These are phyloP conservation scores for Amanita brunnescens DNA, from an alignment of 768 basidiomycete species.

Conservation along the genomic window DNA sequence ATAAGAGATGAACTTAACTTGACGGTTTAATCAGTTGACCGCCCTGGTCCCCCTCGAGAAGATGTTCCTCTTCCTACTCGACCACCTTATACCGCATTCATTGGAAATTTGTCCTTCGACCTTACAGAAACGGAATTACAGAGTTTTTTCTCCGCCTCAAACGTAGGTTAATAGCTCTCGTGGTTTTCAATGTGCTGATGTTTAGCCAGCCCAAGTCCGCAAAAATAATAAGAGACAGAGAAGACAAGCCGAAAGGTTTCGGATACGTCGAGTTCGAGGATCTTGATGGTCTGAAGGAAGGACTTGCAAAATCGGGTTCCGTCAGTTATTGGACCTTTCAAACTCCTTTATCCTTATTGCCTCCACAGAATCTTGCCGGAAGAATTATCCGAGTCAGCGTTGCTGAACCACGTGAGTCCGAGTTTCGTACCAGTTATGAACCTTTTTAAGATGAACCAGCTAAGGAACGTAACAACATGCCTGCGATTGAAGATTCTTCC, in stretches of 20 bases:
- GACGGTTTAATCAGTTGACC: neutral
- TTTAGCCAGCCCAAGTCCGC: constrained; percentile 59
- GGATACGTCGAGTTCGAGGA: constrained; percentile 96
- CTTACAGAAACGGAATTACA: constrained; percentile 76
- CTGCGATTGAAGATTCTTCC: constrained; percentile 58
- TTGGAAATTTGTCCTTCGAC: constrained; percentile 95
- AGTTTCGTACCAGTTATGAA: neutral
- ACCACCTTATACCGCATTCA: constrained; percentile 94
- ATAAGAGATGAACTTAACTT: neutral
- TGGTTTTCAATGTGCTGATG: neutral
- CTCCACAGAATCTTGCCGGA: constrained; percentile 55
- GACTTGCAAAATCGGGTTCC: constrained; percentile 58
- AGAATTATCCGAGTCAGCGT: constrained; percentile 86
- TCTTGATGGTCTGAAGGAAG: constrained; percentile 79
- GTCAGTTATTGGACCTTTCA: constrained; percentile 34
- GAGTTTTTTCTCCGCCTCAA: constrained; percentile 62
- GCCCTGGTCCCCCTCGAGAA: constrained; percentile 54
- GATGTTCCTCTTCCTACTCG: constrained; percentile 93
- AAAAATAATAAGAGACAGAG: constrained; percentile 89
- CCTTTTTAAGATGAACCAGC: constrained; percentile 34
- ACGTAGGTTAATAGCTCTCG: constrained; percentile 32
- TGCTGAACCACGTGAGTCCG: constrained; percentile 87
- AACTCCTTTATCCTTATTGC: neutral
- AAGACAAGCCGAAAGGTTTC: constrained; percentile 95
- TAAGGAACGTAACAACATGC: constrained; percentile 61